A percentile compares a stretch with the other conserved stretches of the same genome.
Evolutionary conservation across 192 early-diverging fungal genomes (phyloP).

Genomic region (Backusella australiensis): DNA sequence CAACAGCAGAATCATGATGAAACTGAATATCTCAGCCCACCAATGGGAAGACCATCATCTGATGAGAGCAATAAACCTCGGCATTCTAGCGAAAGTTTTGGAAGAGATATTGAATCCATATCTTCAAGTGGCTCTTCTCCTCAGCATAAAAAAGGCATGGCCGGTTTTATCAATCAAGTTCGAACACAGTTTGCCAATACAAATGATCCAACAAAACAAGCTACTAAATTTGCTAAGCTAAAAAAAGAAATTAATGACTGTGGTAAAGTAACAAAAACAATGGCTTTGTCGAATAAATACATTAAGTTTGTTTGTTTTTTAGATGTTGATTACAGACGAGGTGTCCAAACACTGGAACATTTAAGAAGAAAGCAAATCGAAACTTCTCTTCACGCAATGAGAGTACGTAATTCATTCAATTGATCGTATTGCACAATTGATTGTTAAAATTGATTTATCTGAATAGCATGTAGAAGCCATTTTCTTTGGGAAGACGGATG

Average conservation of each 20-base stretch:
- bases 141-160: slow-evolving; percentile 21
- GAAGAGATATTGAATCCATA: slow-evolving; percentile 6
- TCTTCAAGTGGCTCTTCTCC: background rate
- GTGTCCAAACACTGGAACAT: slow-evolving; percentile 17
- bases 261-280: slow-evolving; percentile 3
- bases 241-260: slow-evolving; percentile 32
- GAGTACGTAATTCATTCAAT: background rate
- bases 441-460: background rate
- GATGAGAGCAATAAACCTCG: slow-evolving; percentile 7
- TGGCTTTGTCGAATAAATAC: background rate
- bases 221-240: slow-evolving; percentile 19
- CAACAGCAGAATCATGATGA: background rate
- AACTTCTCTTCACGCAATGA: slow-evolving; percentile 15
- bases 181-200: slow-evolving; percentile 7
- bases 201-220: slow-evolving; percentile 28
- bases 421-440: background rate
- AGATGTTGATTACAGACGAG: slow-evolving; percentile 25
- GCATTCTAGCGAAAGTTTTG: slow-evolving; percentile 12
- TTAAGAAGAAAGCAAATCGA: slow-evolving; percentile 24
- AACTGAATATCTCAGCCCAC: background rate
- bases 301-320: background rate
- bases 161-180: slow-evolving; percentile 26
- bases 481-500: slow-evolving; percentile 18
- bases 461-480: slow-evolving; percentile 13
- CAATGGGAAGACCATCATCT: slow-evolving; percentile 5